Evolutionary conservation across 176 grass and related monocot species (phyloP).

Genomic region (Zoysia japonica): DNA sequence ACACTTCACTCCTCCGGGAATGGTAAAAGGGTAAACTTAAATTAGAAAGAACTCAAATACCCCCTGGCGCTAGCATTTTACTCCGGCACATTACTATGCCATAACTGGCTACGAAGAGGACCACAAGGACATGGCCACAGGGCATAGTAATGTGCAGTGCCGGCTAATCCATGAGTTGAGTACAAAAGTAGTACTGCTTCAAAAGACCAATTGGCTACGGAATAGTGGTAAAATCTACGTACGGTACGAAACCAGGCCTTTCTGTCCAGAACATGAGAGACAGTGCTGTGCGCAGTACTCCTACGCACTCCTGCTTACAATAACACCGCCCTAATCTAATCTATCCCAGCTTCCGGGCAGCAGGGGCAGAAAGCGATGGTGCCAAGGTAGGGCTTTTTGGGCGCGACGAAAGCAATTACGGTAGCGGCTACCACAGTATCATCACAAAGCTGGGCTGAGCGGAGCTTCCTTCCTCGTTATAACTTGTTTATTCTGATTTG

Average conservation of each 20-base stretch:
- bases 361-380: constrained; percentile 34
- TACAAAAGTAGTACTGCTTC: background rate
- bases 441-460: constrained; percentile 13
- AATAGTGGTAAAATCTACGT: background rate
- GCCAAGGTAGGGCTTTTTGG: constrained; percentile 36
- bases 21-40: constrained; percentile 4
- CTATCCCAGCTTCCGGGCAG: background rate
- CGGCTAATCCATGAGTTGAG: background rate
- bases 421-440: no score
- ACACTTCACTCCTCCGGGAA: background rate
- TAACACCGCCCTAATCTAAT: background rate
- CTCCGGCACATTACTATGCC: no score
- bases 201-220: background rate
- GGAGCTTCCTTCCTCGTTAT: background rate
- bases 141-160: no score
- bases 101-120: constrained; percentile 11
- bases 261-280: background rate
- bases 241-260: background rate
- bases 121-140: background rate
- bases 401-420: background rate
- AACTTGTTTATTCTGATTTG: constrained; percentile 5
- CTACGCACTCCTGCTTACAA: background rate
- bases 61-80: no score
- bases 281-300: background rate
- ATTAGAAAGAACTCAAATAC: no score